Base-by-base conservation (phyloP, 129 eudicot species). In the Smallanthus sonchifolius region DNA sequence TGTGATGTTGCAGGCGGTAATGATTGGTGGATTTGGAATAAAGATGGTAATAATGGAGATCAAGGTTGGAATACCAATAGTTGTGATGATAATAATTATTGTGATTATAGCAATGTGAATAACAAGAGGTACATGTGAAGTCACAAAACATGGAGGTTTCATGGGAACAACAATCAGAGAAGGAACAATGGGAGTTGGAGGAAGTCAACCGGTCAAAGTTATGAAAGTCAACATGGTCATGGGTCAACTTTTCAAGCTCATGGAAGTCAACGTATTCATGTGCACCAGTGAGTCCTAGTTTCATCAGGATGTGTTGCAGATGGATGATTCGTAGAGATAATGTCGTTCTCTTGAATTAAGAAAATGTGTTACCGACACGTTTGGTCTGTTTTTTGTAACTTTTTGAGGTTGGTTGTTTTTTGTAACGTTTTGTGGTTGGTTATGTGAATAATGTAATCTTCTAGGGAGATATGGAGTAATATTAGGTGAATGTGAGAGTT, bases 41-140 rank as follows among this genome's bases (percentile, higher is more conserved):
- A 35, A 77, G 19, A 60, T 24, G 65, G 47, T 72, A 16, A 69
- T 69, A 70, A 77, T 37, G 72, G 36, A 45, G 82, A 70, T 61
- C 77, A 69, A 70, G 76, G 81, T n/a, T 83, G 83, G 83, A 83
- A 72, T 13, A 83, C 64, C n/a, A 69, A 74, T 16, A 47, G 14
- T 74, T 62, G 69, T n/a, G 69, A 57, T 39, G 11, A 62, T 7
- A 62, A 74, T 73, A 8, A 37, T 43, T 34, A 72, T 60, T 40
- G 77, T 61, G 17, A 35, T 75, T 45, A 69, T 47, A 64, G 79
- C 10, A 38, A 54, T 77, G 51, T 73, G 83, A 73, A 83, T 74
- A 52, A 60, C 11, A 35, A 65, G 67, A 51, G 67, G 32, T 65
- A 28, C 7, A 35, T 47, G 56, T 61, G 71, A 43, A 82, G 72